Percentiles rank a stretch among this genome's conserved stretches.
Conservation (phyloP, 306 rosid species). For the Rosa persica region DNA sequence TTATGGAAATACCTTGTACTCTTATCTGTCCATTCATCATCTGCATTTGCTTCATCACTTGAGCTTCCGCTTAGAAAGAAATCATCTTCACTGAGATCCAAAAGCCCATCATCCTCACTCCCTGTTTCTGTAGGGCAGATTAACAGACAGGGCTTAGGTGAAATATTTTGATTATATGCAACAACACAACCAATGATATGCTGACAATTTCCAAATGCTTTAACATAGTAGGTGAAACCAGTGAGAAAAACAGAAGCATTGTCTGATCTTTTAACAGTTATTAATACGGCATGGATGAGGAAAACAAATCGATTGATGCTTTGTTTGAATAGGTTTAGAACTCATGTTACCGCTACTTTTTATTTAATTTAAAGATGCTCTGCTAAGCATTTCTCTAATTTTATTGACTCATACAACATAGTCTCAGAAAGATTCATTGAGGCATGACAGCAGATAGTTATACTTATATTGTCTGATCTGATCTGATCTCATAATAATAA, state of each 20-base stretch:
- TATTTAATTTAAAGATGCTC: not conserved
- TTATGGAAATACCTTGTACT: slow-evolving; percentile 61
- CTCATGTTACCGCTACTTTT: not conserved
- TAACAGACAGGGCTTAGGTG: slow-evolving; percentile 1
- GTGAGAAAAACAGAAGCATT: not conserved
- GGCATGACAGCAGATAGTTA: not conserved
- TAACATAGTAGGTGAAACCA: not conserved
- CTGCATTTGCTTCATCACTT: slow-evolving; percentile 96
- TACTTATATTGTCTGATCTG: not conserved
- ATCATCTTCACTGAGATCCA: slow-evolving; percentile 97
- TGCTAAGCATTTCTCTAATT: not conserved
- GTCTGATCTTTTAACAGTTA: not conserved
- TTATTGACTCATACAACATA: not conserved
- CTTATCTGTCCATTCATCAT: slow-evolving; percentile 98
- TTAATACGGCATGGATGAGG: not conserved
- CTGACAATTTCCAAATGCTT: not conserved
- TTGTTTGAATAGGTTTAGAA: not conserved
- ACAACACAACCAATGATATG: not conserved
- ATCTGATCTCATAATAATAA: not conserved
- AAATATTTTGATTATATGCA: not conserved
- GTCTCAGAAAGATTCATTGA: not conserved
- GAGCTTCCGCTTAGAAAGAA: slow-evolving; percentile 85
- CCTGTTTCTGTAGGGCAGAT: slow-evolving; percentile 71
- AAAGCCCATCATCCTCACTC: slow-evolving; percentile 92
- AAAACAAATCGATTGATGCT: not conserved